A percentile compares a stretch with the other conserved stretches of the same genome.
Conservation (phyloP, 495 filamentous ascomycete species). For the Lophiotrema nucula region DNA sequence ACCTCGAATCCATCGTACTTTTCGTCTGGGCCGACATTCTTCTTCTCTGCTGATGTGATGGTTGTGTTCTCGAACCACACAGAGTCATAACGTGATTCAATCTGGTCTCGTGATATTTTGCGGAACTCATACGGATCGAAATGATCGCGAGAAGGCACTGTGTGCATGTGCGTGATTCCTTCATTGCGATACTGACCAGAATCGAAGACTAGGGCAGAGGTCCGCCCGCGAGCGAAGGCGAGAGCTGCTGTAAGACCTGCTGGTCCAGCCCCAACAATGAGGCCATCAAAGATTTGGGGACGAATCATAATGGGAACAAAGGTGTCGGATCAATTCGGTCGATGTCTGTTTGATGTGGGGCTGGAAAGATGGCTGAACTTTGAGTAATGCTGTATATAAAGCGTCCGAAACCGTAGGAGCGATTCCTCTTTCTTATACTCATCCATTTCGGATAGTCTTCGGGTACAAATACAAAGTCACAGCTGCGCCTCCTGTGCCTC, state of each 20-base stretch:
- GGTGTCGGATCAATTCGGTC: too few species aligned
- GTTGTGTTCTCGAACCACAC: conserved; percentile 43
- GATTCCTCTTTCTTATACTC: too few species aligned
- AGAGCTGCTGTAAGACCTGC: conserved; percentile 53
- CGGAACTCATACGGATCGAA: conserved; percentile 32
- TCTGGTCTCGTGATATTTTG: conserved; percentile 35
- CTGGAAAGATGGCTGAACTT: too few species aligned
- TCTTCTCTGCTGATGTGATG: conserved; percentile 21
- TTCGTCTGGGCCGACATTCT: conserved; percentile 12
- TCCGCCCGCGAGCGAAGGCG: conserved; percentile 48
- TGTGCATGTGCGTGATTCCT: conserved; percentile 52
- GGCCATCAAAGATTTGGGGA: conserved; percentile 43
- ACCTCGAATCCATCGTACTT: conserved; percentile 20
- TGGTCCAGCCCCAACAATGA: conserved; percentile 60
- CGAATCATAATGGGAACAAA: background rate
- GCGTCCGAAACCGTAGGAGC: too few species aligned
- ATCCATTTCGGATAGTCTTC: too few species aligned
- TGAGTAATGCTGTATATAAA: too few species aligned
- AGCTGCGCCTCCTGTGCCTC: too few species aligned
- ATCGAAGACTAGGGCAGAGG: conserved; percentile 53
- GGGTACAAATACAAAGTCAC: too few species aligned
- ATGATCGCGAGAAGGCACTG: conserved; percentile 50
- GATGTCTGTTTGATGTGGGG: too few species aligned
- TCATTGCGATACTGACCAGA: conserved; percentile 53
- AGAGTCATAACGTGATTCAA: conserved; percentile 48